Conservation (phyloP, 2,329 filamentous ascomycete genomes). For the Botrytis fabae region DNA sequence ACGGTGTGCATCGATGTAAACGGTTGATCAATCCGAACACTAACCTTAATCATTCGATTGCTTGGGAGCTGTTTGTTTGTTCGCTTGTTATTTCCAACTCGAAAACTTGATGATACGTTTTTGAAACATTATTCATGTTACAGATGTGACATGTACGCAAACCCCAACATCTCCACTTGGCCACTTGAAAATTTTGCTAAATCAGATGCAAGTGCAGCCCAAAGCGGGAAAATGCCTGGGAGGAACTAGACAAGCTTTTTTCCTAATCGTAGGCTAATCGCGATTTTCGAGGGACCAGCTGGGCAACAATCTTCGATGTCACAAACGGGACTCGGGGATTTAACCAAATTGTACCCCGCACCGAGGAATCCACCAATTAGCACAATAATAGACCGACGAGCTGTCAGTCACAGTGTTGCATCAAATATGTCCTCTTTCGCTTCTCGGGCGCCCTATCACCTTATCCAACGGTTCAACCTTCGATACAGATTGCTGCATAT, state of each 20-base stretch:
- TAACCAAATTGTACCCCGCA: slow-evolving; percentile 13
- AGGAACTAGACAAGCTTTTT: slow-evolving; percentile 15
- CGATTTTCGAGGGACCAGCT: not conserved
- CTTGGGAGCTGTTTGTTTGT: not conserved
- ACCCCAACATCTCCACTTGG: slow-evolving; percentile 1
- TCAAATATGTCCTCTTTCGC: slow-evolving; percentile 1
- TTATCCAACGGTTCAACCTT: not conserved
- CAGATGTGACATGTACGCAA: slow-evolving; percentile 3
- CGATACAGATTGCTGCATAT: not conserved
- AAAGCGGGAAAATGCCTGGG: not conserved
- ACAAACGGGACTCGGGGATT: slow-evolving; percentile 6
- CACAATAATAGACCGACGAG: slow-evolving; percentile 1
- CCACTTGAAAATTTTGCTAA: not conserved
- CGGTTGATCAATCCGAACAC: not conserved
- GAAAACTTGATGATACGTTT: slow-evolving; percentile 1
- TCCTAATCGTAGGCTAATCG: not conserved
- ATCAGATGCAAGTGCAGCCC: not conserved
- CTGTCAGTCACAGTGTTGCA: not conserved
- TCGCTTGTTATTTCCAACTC: not conserved
- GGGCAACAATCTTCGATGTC: slow-evolving; percentile 9
- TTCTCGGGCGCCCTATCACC: not conserved
- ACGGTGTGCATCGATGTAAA: not conserved
- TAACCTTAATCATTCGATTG: not conserved
- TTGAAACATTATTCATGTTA: slow-evolving; percentile 18
- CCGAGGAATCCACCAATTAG: slow-evolving; percentile 1